A percentile compares a stretch with the other conserved stretches of the same genome.
These are phyloP conservation scores for Limonomyces culmigenus DNA, from an alignment of 1,284 basidiomycete species.

Conservation along the genomic window DNA sequence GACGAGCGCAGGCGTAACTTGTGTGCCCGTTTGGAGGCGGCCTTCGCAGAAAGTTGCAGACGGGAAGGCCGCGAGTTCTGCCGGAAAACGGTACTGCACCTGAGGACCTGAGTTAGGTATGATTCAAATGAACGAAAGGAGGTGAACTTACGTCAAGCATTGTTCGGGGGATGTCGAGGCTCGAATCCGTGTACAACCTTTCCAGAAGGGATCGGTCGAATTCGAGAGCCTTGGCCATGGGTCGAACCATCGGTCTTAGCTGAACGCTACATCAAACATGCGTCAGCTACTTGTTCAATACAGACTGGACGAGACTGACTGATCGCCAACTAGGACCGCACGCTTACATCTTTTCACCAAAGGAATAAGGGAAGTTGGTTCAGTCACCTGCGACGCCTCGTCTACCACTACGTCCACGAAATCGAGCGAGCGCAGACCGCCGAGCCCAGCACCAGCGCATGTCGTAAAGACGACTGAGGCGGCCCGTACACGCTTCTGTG, in stretches of 20 bases:
- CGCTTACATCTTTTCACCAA: conserved; percentile 40
- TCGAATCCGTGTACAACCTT: conserved; percentile 28
- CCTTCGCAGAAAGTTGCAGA: conserved; percentile 44
- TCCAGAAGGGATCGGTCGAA: conserved; percentile 46
- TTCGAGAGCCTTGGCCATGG: conserved; percentile 34
- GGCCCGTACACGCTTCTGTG: conserved; percentile 35
- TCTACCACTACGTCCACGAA: conserved; percentile 50
- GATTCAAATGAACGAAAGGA: not conserved
- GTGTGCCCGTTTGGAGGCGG: conserved; percentile 27
- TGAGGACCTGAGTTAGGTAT: conserved; percentile 8
- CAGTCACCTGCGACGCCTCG: conserved; percentile 51
- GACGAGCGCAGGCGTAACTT: conserved; percentile 20
- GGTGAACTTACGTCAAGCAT: conserved; percentile 35
- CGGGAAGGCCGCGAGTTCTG: conserved; percentile 37
- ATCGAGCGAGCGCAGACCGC: conserved; percentile 32
- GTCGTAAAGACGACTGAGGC: conserved; percentile 45
- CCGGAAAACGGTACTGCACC: conserved; percentile 47
- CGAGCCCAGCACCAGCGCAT: conserved; percentile 45
- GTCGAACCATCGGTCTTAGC: conserved; percentile 40
- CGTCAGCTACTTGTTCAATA: no score
- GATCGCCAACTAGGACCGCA: conserved; percentile 48
- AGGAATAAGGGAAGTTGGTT: conserved; percentile 43
- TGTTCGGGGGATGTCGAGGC: conserved; percentile 24
- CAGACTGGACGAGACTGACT: no score
- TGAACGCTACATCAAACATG: conserved; percentile 33